Evolutionary conservation across 2,329 filamentous ascomycete species (phyloP), one percentile per base, ranked within the genome.

Genomic region (Magnaporthiopsis poae): DNA sequence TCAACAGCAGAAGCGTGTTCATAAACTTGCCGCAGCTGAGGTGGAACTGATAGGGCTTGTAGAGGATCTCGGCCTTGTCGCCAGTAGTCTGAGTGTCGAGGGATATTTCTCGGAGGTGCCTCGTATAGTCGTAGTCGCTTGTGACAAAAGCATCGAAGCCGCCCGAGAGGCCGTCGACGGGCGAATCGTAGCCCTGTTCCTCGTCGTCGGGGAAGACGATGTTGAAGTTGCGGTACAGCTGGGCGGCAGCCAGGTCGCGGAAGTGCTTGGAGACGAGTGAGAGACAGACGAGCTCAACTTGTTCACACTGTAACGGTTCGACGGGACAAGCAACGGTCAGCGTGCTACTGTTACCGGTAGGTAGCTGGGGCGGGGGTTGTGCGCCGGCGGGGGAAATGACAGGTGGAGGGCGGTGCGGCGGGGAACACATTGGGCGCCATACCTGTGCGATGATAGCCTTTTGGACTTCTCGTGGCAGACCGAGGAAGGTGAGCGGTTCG

Each of bases 191-290:
- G 59, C 74, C 75, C 1, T 78, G 73, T 67, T 85, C 82, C 69
- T 86, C 83, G 65, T 85, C 82, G 67, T 86, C 84, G n/a, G 83
- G 81, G 71, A 88, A 87, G 66, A 86, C 77, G 69, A 88, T 86
- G 71, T 82, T 78, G 72, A 88, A 85, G 67, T 78, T 82, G 68
- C 84, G 83, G 73, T 88, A 89, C 21, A 89, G 76, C 68, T 84
- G 78, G 60, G 82, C 76, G 62, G 86, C 82, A 62, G 85, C 85
- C 35, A 88, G 77, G 56, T 85, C 80, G 69, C 82, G 82, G 71
- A 87, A 86, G 67, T 82, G 80, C 67, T 76, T 82, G 61, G 82
- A 87, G 67, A 87, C 85, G 46, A 87, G 80, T 18, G 84, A 81
- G 64, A 88, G 78, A 68, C 80, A 83, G 66, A 87, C 82, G 64